Conservation (phyloP, 768 basidiomycete species). For the Leucocoprinus leucothites region DNA sequence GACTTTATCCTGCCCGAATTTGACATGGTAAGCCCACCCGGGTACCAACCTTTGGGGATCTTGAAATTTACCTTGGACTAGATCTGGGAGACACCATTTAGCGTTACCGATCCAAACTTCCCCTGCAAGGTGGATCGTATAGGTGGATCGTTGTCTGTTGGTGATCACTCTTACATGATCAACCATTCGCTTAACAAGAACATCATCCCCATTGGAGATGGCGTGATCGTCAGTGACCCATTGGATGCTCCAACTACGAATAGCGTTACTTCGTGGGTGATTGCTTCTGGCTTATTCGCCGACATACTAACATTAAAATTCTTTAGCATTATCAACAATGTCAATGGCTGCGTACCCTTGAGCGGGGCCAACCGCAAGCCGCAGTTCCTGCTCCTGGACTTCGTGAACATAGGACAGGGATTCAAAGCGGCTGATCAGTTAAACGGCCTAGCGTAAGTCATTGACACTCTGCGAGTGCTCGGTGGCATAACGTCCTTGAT, state of each 20-base stretch:
- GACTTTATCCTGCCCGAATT: constrained; percentile 58
- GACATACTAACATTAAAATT: neutral
- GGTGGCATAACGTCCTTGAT: neutral
- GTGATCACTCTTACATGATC: constrained; percentile 56
- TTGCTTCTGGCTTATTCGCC: neutral
- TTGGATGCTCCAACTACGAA: constrained; percentile 36
- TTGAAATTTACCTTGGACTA: constrained; percentile 13
- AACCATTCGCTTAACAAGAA: constrained; percentile 56
- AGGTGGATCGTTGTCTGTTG: constrained; percentile 40
- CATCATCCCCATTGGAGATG: constrained; percentile 31
- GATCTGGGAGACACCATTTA: constrained; percentile 61
- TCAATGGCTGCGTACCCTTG: constrained; percentile 40
- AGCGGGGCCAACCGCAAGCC: constrained; percentile 40
- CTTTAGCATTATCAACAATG: constrained; percentile 36
- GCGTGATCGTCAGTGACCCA: constrained; percentile 37
- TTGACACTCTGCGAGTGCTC: neutral
- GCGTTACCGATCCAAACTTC: constrained; percentile 44
- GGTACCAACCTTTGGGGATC: neutral
- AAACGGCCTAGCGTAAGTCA: constrained; percentile 40
- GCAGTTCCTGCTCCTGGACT: constrained; percentile 54
- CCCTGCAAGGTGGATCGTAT: constrained; percentile 54
- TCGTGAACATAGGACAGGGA: constrained; percentile 44
- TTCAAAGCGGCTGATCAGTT: constrained; percentile 39
- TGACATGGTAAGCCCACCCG: constrained; percentile 42
- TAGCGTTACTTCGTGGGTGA: constrained; percentile 33